A percentile compares a stretch with the other conserved stretches of the same genome.
Evolutionary conservation across 2,329 filamentous ascomycete genomes (phyloP).

Genomic region (Blumeria hordei): DNA sequence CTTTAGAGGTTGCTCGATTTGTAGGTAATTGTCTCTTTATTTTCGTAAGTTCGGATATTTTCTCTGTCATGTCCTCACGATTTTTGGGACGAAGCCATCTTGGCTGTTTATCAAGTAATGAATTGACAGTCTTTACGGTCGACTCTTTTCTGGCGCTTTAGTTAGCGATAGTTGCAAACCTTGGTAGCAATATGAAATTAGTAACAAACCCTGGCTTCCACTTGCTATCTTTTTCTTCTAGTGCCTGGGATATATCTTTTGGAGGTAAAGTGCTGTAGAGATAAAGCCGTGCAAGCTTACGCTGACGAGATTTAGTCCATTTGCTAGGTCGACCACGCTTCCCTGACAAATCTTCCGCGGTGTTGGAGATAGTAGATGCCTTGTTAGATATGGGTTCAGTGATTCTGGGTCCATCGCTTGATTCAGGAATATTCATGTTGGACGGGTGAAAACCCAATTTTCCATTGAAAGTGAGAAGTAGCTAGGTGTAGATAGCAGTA

Average conservation of each 20-base stretch:
- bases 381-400: not conserved
- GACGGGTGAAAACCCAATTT: not conserved
- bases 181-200: not conserved
- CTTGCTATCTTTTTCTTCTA: constrained; percentile 20
- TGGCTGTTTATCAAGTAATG: constrained; percentile 31
- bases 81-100: constrained; percentile 29
- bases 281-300: constrained; percentile 30
- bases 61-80: constrained; percentile 25
- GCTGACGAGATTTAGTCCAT: constrained; percentile 27
- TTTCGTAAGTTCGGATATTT: constrained; percentile 21
- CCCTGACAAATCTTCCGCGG: not conserved
- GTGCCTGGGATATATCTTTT: constrained; percentile 23
- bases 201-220: constrained; percentile 23
- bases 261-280: constrained; percentile 29
- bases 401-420: not conserved
- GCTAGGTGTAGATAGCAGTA: too few species aligned
- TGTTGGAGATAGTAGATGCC: not conserved
- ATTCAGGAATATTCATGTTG: not conserved
- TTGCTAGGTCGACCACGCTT: constrained; percentile 26
- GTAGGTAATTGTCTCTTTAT: constrained; percentile 17
- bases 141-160: constrained; percentile 20
- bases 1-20: not conserved
- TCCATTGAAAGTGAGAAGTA: too few species aligned
- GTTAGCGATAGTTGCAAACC: not conserved
- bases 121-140: constrained; percentile 31